Evolutionary conservation across 2,329 filamentous ascomycete genomes (phyloP).

Genomic region (Aspergillus puulaauensis): DNA sequence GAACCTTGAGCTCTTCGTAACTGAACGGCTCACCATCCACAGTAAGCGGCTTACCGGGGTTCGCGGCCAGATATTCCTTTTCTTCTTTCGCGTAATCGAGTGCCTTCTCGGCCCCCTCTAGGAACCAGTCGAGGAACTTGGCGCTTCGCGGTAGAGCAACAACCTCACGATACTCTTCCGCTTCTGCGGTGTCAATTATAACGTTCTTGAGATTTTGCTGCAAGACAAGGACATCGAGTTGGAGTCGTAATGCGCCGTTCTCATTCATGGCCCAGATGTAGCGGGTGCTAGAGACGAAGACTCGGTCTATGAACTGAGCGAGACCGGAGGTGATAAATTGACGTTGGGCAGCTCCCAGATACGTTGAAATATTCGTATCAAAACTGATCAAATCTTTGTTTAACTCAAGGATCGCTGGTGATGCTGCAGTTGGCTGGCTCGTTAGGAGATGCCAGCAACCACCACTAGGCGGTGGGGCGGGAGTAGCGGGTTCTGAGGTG

Average conservation of each 20-base stretch:
- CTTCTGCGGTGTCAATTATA: slow-evolving; percentile 41
- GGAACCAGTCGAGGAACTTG: slow-evolving; percentile 50
- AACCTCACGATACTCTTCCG: slow-evolving; percentile 28
- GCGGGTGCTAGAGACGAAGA: slow-evolving; percentile 70
- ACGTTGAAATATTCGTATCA: slow-evolving; percentile 75
- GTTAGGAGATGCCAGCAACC: slow-evolving; percentile 55
- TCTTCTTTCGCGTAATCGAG: slow-evolving; percentile 46
- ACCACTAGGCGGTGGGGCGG: slow-evolving; percentile 69
- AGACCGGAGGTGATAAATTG: slow-evolving; percentile 76
- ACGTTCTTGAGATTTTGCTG: slow-evolving; percentile 97
- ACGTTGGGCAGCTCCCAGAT: slow-evolving; percentile 69
- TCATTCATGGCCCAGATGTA: slow-evolving; percentile 80
- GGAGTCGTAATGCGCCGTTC: slow-evolving; percentile 81
- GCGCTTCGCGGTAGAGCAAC: slow-evolving; percentile 45
- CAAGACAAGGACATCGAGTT: slow-evolving; percentile 88
- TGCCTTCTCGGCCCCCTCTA: slow-evolving; percentile 46
- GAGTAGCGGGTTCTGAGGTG: slow-evolving; percentile 40
- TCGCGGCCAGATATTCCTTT: slow-evolving; percentile 39
- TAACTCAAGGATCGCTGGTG: slow-evolving; percentile 72
- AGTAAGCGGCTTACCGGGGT: slow-evolving; percentile 34
- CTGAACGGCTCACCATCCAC: slow-evolving; percentile 44
- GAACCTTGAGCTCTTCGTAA: slow-evolving; percentile 46
- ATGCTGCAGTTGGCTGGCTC: slow-evolving; percentile 44
- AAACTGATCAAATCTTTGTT: slow-evolving; percentile 84
- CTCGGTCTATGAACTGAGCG: slow-evolving; percentile 73